Evolutionary conservation across 345 rosid species (phyloP), one percentile per base, ranked within the genome.

Genomic region (Camelina hispida): DNA sequence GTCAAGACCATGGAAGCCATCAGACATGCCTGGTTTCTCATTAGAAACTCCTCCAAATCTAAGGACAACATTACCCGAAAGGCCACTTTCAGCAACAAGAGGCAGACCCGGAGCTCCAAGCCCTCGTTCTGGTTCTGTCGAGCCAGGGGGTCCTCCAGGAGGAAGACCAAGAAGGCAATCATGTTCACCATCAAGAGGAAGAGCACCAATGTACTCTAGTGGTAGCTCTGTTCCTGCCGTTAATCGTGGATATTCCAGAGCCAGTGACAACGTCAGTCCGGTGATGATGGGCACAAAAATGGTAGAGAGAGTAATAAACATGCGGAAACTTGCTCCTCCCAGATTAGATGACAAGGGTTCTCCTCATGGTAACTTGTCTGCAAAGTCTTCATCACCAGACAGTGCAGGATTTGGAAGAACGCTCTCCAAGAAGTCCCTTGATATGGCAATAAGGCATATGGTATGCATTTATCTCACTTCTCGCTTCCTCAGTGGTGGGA

Each of bases 401-500:
- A 88, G 96, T 81, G 82, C 82, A 7, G 97, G 99, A 59, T 95
- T 95, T 57, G 99, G 98, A 59, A 85, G 99, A 81, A 78, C 93
- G 5, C 93, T 95, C 66, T 95, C 99, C 46, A 95, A 95, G 91
- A 95, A 95, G 71, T 95, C 99, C 12, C 80, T 95, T 81, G 99
- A 95, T 73, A 95, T 95, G 99, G 98, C 99, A 34, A 90, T 95
- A 46, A 83, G 99, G 69, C 99, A 95, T 66, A 95, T 95, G 99
- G 99, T 95, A 71, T 61, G 96, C 69, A 46, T 38, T 62, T 10
- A 35, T 46, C 51, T 52, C 22, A 60, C 11, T 53, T 52, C 30
- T 65, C 12, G 38, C 13, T 58, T 14, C 51, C 23, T 6, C 16
- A 22, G 18, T 50, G 6, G 38, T 52, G 28, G 0, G 48, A 60